Evolutionary conservation across 2,329 filamentous ascomycete genomes (phyloP).

Genomic region (Monosporascus sp.): DNA sequence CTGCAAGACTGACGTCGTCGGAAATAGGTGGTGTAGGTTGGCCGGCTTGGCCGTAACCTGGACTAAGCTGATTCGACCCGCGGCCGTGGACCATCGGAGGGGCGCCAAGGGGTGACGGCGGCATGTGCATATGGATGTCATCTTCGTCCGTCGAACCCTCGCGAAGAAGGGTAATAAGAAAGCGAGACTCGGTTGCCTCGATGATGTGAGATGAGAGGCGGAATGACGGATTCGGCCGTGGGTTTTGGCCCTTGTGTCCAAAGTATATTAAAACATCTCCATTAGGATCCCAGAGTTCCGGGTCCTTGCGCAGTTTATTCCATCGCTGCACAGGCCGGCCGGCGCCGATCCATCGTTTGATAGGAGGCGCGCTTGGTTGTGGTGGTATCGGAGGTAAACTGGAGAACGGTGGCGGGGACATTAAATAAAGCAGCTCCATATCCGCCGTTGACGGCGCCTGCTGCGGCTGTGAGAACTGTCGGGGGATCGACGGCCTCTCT

Average conservation of each 20-base stretch:
- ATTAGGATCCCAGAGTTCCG: slow-evolving; percentile 56
- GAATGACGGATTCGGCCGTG: slow-evolving; percentile 47
- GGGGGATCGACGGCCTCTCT: slow-evolving; percentile 19
- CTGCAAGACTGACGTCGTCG: slow-evolving; percentile 36
- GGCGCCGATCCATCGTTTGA: slow-evolving; percentile 49
- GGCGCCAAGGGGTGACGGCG: slow-evolving; percentile 37
- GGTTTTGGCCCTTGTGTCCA: slow-evolving; percentile 38
- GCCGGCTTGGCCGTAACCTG: slow-evolving; percentile 22
- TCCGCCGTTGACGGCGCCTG: slow-evolving; percentile 13
- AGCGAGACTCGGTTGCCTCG: slow-evolving; percentile 50
- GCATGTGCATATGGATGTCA: slow-evolving; percentile 30
- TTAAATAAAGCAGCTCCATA: slow-evolving; percentile 15
- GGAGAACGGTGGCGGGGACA: slow-evolving; percentile 36
- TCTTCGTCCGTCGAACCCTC: slow-evolving; percentile 46
- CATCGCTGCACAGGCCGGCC: slow-evolving; percentile 45
- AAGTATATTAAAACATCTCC: slow-evolving; percentile 57
- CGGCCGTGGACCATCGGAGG: slow-evolving; percentile 35
- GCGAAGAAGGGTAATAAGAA: slow-evolving; percentile 47
- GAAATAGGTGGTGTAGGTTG: slow-evolving; percentile 41
- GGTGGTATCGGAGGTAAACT: slow-evolving; percentile 39
- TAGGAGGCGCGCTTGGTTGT: slow-evolving; percentile 28
- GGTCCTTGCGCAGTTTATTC: slow-evolving; percentile 55
- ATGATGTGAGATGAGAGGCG: slow-evolving; percentile 54
- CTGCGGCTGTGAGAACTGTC: slow-evolving; percentile 13
- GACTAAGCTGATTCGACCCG: slow-evolving; percentile 19